A percentile compares a stretch with the other conserved stretches of the same genome.
Conservation (phyloP, 495 filamentous ascomycete genomes). For the Hyaloscypha finlandica region DNA sequence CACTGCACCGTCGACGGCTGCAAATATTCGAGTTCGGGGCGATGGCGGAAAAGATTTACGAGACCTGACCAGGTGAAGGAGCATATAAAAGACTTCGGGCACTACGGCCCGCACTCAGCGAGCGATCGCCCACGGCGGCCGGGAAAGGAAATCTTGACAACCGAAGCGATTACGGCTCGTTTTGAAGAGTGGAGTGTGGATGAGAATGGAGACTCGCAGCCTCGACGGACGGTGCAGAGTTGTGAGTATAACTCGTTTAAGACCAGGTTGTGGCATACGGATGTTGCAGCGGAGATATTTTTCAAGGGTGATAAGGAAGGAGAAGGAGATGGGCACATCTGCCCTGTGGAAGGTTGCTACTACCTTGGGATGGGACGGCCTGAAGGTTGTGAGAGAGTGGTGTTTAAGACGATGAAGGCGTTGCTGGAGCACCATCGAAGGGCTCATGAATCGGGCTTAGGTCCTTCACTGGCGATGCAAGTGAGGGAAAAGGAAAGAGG, state of each 20-base stretch:
- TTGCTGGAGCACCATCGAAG: constrained; percentile 4
- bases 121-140: not conserved
- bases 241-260: not conserved
- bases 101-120: constrained; percentile 6
- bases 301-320: no score
- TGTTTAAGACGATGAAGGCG: not conserved
- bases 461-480: no score
- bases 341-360: not conserved
- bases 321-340: no score
- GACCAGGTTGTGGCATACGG: no score
- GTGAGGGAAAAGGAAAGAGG: no score
- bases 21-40: constrained; percentile 20
- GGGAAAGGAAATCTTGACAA: not conserved
- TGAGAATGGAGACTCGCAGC: no score
- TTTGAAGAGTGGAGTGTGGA: no score
- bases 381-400: not conserved
- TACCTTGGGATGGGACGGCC: not conserved
- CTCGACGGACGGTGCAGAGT: no score
- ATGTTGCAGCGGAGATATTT: no score
- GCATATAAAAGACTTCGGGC: constrained; percentile 11
- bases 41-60: constrained; percentile 5
- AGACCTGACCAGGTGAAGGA: constrained; percentile 11
- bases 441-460: not conserved
- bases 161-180: not conserved
- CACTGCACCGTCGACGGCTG: constrained; percentile 22